phyloP scores from a whole-genome alignment of 2,329 filamentous ascomycete species.

The Sclerotinia trifoliorum region DNA sequence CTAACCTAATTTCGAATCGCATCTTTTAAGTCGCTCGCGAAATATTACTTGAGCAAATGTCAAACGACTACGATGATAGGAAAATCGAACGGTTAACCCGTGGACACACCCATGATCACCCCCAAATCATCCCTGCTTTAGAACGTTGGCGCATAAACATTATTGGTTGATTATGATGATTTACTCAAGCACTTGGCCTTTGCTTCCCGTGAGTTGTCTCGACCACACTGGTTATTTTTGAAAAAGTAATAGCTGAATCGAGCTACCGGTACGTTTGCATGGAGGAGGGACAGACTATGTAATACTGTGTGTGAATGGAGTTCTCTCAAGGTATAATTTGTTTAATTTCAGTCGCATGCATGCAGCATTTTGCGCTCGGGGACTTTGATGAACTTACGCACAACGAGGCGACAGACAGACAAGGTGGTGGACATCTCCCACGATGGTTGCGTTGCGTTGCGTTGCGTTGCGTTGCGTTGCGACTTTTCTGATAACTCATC shows the following conservation, averaged over 20 bases:
- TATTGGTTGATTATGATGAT: slow-evolving; percentile 33
- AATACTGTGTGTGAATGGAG: background rate
- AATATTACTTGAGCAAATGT: background rate
- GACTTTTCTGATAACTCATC: background rate
- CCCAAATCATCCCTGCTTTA: slow-evolving; percentile 29
- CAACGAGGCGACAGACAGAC: background rate
- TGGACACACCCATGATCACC: slow-evolving; percentile 26
- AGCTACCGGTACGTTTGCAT: slow-evolving; percentile 13
- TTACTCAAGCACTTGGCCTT: slow-evolving; percentile 38
- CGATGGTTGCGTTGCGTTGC: slow-evolving; percentile 4
- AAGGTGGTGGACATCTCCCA: background rate
- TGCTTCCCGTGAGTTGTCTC: slow-evolving; percentile 35
- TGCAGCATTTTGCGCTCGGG: slow-evolving; percentile 28
- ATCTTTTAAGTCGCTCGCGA: background rate
- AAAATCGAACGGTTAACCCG: slow-evolving; percentile 8
- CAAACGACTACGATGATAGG: slow-evolving; percentile 26
- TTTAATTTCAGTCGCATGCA: slow-evolving; percentile 28
- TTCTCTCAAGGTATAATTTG: slow-evolving; percentile 10
- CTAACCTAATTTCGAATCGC: background rate
- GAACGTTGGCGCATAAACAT: slow-evolving; percentile 35
- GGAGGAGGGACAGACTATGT: background rate
- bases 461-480: background rate
- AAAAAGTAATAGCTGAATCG: slow-evolving; percentile 17
- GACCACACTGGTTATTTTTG: slow-evolving; percentile 27
- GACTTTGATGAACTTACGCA: slow-evolving; percentile 26